Base-by-base conservation (phyloP, 129 eudicot species). In the Scalesia atractyloides region DNA sequence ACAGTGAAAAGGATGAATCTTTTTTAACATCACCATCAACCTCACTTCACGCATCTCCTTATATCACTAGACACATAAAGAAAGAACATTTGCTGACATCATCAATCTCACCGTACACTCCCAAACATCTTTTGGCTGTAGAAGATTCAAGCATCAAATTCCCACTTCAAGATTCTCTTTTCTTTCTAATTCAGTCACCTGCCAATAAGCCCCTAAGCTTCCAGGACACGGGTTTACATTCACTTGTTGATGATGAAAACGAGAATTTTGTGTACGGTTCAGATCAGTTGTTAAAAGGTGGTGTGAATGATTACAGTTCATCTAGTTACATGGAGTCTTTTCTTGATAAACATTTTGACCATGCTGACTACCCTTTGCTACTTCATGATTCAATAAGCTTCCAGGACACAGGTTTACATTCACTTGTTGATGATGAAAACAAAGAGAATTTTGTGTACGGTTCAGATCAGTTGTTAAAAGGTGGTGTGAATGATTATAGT, bases 371-470 rank as follows among this genome's bases (percentile, higher is more conserved):
- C 51, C 82, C 88, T 22, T 67, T 79, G 66, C 78, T 78, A 65
- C 85, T 83, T 69, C 71, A 72, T 63, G 72, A 78, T 72, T 20
- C 81, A 54, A 81, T n/a, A n/a, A n/a, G n/a, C n/a, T n/a, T n/a
- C n/a, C n/a, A n/a, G n/a, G n/a, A n/a, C n/a, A n/a, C 65, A 34
- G 74, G 68, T 13, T 41, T 69, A 47, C 54, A 52, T 52, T 50
- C 81, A 19, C 30, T 39, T 75, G 73, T 76, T 24, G 41, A 39
- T 5, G 46, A 73, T 76, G 75, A 82, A 64, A 86, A 87, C 1
- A 65, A 78, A 26, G 78, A 79, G 30, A 39, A 17, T 60, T 53
- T 57, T 63, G 7, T 75, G 33, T 56, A 57, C 52, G 19, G 67
- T 34, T 61, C 82, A 34, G 65, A 67, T 36, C 59, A 49, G 41